These are phyloP conservation scores for Cytospora leucostoma DNA, from an alignment of 2,329 filamentous ascomycete genomes.

Conservation along the genomic window DNA sequence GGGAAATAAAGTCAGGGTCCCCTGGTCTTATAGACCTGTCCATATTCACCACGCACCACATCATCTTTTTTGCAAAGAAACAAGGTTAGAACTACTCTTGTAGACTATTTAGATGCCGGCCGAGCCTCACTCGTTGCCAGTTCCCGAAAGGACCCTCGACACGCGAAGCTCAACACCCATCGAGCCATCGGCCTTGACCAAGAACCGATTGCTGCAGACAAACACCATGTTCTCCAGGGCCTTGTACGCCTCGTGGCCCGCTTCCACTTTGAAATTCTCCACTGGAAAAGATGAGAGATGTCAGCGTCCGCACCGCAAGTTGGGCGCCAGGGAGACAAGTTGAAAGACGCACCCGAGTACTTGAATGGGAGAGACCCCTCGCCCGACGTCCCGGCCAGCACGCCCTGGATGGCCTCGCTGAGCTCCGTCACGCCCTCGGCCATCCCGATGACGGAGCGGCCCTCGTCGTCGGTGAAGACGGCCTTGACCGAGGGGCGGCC, in stretches of 20 bases:
- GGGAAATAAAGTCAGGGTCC: too few relatives aligned
- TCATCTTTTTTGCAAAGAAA: background rate
- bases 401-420: background rate
- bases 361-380: background rate
- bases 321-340: background rate
- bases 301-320: background rate
- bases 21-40: too few relatives aligned
- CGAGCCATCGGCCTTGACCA: background rate
- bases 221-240: conserved; percentile 23
- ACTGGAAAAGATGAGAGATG: background rate
- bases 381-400: background rate
- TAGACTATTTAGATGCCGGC: background rate
- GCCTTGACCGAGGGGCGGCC: conserved; percentile 20
- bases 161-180: background rate
- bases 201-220: background rate
- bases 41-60: too few relatives aligned
- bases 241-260: conserved; percentile 23
- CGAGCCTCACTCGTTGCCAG: background rate
- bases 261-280: conserved; percentile 11
- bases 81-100: background rate
- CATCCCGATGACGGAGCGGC: conserved; percentile 14
- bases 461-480: conserved; percentile 23
- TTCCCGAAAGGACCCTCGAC: background rate
- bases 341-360: background rate
- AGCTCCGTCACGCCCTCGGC: background rate